Percentiles rank a stretch among this genome's conserved stretches.
phyloP scores from a whole-genome alignment of 495 filamentous ascomycete species.

The Aspergillus baeticus region DNA sequence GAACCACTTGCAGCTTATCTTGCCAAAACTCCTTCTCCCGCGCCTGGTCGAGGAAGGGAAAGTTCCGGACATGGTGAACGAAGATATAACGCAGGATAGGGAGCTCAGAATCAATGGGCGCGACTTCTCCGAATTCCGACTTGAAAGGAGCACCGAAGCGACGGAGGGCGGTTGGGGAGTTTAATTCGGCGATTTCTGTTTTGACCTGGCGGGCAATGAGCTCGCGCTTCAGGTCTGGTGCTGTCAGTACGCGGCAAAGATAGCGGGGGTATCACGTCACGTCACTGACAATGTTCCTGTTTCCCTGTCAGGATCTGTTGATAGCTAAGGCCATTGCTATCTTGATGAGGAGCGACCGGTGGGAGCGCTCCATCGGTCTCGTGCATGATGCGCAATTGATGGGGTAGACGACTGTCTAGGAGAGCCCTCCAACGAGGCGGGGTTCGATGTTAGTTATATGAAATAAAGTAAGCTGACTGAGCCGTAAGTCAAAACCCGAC shows the following conservation, averaged over 20 bases:
- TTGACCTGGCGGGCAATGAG: slow-evolving; percentile 86
- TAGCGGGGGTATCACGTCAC: neutral
- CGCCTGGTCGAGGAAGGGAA: slow-evolving; percentile 93
- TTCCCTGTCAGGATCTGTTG: slow-evolving; percentile 79
- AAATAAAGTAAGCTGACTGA: slow-evolving; percentile 2
- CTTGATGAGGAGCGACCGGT: neutral
- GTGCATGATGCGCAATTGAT: slow-evolving; percentile 18
- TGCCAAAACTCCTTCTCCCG: slow-evolving; percentile 99
- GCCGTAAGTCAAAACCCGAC: neutral
- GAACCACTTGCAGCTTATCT: slow-evolving; percentile 90
- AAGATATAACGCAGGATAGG: slow-evolving; percentile 96
- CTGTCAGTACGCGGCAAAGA: slow-evolving; percentile 23
- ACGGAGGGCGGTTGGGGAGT: slow-evolving; percentile 89
- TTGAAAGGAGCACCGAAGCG: slow-evolving; percentile 94
- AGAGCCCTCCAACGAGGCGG: neutral
- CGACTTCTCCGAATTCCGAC: slow-evolving; percentile 87
- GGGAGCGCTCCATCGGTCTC: slow-evolving; percentile 9
- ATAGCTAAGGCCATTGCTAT: slow-evolving; percentile 20
- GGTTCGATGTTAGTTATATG: slow-evolving; percentile 4
- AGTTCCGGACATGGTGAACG: slow-evolving; percentile 95
- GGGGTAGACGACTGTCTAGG: neutral
- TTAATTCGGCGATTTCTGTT: slow-evolving; percentile 86
- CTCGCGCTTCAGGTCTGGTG: slow-evolving; percentile 91
- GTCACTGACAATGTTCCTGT: slow-evolving; percentile 87
- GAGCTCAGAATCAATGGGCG: slow-evolving; percentile 89